Evolutionary conservation across 768 basidiomycete genomes (phyloP), one percentile per base, ranked within the genome.

Genomic region (Termitomyces titanicus): DNA sequence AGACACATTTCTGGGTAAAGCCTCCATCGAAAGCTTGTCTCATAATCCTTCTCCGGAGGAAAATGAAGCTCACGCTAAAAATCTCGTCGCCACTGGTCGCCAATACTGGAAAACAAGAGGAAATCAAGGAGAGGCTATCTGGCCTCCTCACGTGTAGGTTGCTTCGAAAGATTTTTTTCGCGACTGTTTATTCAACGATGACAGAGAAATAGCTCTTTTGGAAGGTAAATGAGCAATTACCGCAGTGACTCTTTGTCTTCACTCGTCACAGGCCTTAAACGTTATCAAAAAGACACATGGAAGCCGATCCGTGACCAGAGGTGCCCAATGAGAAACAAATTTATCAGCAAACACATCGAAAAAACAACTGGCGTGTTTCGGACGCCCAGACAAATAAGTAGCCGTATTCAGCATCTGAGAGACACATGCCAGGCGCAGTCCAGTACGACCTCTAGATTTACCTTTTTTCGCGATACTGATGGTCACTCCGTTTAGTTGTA

Each of bases 241-340:
- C 20, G 8, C 15, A 29, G 18, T 2, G 13, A 10, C 13, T 5
- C 29, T 34, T 37, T 34, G 24, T 33, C 43, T 20, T 38, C 20
- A 22, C 3, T 40, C 29, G 5, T 31, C 31, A 34, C 48, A 85
- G 82, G 74, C 10, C 74, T 76, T 55, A 74, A 73, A 64, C 76
- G 70, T 46, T 83, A 84, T 64, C 70, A 74, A 50, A 79, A 78
- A 33, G 72, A 77, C 47, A 74, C 75, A 57, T 75, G 75, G 58
- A 74, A 78, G 60, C 76, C 80, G 45, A 75, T 75, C 48, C 70
- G 75, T 50, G 73, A 74, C 35, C 70, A 77, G n/a, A 74, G 83
- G 46, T 82, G 78, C 64, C 82, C 83, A 24, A 77, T 79, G 68
- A 77, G 83, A 51, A 85, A 85, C 70, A 75, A 79, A 42, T 85